These are phyloP conservation scores for Mycena galopus DNA, from an alignment of 768 basidiomycete genomes.

Conservation along the genomic window DNA sequence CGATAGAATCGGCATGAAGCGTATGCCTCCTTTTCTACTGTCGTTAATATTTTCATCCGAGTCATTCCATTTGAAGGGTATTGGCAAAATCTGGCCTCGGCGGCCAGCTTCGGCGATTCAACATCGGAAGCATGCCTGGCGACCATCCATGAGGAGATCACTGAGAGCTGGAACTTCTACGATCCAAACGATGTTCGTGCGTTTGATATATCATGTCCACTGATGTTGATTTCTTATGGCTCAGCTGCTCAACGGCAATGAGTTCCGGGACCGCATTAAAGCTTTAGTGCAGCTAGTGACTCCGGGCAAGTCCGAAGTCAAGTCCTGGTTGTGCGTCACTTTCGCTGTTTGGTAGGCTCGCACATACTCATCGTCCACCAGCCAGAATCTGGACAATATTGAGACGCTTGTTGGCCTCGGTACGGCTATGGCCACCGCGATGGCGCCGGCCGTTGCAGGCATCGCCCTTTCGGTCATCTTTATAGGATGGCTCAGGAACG, in stretches of 20 bases:
- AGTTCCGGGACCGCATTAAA: neutral
- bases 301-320: neutral
- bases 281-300: neutral
- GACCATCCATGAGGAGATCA: neutral
- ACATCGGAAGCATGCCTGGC: neutral
- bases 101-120: neutral
- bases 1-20: slow-evolving; percentile 8
- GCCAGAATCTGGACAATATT: neutral
- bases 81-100: slow-evolving; percentile 2
- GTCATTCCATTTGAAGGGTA: neutral
- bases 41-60: neutral
- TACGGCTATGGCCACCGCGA: neutral
- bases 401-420: neutral
- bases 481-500: neutral
- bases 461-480: neutral
- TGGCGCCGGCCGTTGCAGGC: neutral
- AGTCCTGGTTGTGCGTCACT: neutral
- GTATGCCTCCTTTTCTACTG: neutral
- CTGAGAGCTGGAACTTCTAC: neutral
- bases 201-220: too few species aligned
- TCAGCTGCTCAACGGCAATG: neutral
- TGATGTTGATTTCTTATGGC: neutral
- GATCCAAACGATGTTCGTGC: neutral
- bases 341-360: neutral
- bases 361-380: neutral